Percentiles rank a stretch among this genome's conserved stretches.
Conservation (phyloP, 2,329 filamentous ascomycete genomes). For the Ophioceras dolichostomum region DNA sequence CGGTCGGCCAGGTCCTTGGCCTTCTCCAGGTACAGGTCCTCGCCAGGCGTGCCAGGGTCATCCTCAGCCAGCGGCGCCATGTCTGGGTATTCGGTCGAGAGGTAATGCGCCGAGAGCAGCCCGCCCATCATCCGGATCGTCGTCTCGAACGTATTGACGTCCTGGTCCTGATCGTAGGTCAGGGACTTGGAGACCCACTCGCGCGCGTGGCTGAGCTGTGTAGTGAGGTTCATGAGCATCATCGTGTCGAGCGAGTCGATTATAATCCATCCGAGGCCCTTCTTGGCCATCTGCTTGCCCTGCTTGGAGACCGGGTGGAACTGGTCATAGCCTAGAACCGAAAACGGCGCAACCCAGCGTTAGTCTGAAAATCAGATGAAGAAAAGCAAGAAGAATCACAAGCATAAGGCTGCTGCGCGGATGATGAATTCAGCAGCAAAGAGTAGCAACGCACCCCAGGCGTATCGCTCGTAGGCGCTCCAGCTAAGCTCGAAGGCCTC, state of each 20-base stretch:
- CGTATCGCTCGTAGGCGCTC: slow-evolving; percentile 85
- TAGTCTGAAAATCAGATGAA: background rate
- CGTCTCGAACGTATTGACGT: slow-evolving; percentile 96
- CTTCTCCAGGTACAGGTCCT: slow-evolving; percentile 93
- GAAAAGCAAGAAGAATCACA: background rate
- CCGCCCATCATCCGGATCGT: slow-evolving; percentile 97
- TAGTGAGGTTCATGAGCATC: slow-evolving; percentile 96
- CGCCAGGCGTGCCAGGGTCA: slow-evolving; percentile 59
- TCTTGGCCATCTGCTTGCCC: slow-evolving; percentile 72
- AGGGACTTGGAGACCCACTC: slow-evolving; percentile 78
- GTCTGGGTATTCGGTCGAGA: slow-evolving; percentile 74
- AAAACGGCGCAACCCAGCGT: background rate
- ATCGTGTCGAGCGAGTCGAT: slow-evolving; percentile 91
- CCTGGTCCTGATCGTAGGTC: slow-evolving; percentile 82
- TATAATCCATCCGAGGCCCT: slow-evolving; percentile 95
- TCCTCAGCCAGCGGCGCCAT: slow-evolving; percentile 64
- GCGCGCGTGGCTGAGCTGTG: slow-evolving; percentile 68
- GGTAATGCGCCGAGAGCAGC: slow-evolving; percentile 82
- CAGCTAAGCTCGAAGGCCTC: slow-evolving; percentile 88
- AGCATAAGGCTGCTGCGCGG: background rate
- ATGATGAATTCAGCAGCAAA: background rate
- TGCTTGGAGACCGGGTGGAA: slow-evolving; percentile 74
- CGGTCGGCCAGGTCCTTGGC: slow-evolving; percentile 86
- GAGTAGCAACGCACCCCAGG: slow-evolving; percentile 88
- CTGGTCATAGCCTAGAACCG: slow-evolving; percentile 58